Conservation (phyloP, 176 grass and related monocot species). For the Bromus sterilis region DNA sequence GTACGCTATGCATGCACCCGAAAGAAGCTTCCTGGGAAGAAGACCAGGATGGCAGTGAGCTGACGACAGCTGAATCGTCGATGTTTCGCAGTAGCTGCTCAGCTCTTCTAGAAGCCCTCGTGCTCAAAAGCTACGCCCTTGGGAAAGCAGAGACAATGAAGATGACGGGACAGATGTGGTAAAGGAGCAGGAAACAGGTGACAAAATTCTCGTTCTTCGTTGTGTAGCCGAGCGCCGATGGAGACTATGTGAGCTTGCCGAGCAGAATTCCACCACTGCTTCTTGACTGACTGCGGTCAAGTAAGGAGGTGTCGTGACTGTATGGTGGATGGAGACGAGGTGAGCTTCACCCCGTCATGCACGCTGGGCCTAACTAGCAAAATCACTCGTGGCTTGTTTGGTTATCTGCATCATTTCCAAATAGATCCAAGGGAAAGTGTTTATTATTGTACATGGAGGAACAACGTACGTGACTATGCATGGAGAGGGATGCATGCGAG, state of each 20-base stretch:
- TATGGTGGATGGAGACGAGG: neutral
- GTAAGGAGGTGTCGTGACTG: neutral
- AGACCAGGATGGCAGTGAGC: neutral
- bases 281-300: neutral
- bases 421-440: too few relatives aligned
- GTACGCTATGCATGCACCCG: neutral
- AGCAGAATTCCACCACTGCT: neutral
- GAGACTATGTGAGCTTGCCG: neutral
- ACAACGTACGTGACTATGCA: too few relatives aligned
- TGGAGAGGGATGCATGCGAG: too few relatives aligned
- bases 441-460: too few relatives aligned
- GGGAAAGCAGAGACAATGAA: neutral
- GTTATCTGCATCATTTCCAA: too few relatives aligned
- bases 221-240: neutral
- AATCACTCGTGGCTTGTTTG: too few relatives aligned
- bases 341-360: neutral
- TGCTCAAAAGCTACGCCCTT: neutral
- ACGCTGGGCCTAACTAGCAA: too few relatives aligned
- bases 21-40: constrained; percentile 1
- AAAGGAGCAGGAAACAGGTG: neutral
- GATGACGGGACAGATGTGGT: neutral
- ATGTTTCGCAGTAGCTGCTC: neutral
- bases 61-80: neutral
- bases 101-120: constrained; percentile 18
- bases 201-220: constrained; percentile 15